Evolutionary conservation across 1,139 yeast species (phyloP), one percentile per base, ranked within the genome.

Genomic region (Taphrina deformans): DNA sequence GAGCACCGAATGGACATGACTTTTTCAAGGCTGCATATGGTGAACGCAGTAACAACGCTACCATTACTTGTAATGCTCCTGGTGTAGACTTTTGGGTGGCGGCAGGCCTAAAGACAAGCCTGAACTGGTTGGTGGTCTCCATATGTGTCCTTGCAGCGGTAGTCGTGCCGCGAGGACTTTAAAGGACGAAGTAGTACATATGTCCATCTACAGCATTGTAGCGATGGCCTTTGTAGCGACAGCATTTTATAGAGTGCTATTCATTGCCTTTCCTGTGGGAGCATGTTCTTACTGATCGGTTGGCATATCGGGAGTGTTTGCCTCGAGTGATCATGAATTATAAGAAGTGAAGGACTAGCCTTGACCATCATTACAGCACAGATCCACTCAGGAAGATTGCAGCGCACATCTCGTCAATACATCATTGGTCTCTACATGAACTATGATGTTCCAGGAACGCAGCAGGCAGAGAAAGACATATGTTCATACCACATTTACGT

Each of bases 1-100:
- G 74, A 35, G 93, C 98, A 71, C 98, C 98, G 71, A 45, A 59
- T 2, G 56, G 55, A 6, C 35, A 44, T 27, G 70, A 69, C 6
- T 55, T 68, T 16, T 65, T 69, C 9, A 68, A 70, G 45, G 68
- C 67, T 1, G 61, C 45, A 3, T 44, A 55, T 27, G 58, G 65
- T 24, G 52, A 62, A 21, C 58, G 55, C 12, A 61, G 65, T 12
- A 55, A 45, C 12, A 44, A 50, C 24, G 59, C 65, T 3, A 61
- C 59, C 18, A 62, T 65, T 24, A 48, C 66, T n/a, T 65, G 67
- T 27, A 65, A 65, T 40, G 67, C 67, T 10, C 67, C 67, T 0
- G 65, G 67, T 5, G 67, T 65, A 1, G 67, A 65, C 38, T 65
- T 60, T 41, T 65, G 60, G 52, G 58, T 59, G 16, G 62, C 64